Percentiles rank a stretch among this genome's conserved stretches.
Evolutionary conservation across 2,329 filamentous ascomycete species (phyloP).

Genomic region (Cladosporium velox): DNA sequence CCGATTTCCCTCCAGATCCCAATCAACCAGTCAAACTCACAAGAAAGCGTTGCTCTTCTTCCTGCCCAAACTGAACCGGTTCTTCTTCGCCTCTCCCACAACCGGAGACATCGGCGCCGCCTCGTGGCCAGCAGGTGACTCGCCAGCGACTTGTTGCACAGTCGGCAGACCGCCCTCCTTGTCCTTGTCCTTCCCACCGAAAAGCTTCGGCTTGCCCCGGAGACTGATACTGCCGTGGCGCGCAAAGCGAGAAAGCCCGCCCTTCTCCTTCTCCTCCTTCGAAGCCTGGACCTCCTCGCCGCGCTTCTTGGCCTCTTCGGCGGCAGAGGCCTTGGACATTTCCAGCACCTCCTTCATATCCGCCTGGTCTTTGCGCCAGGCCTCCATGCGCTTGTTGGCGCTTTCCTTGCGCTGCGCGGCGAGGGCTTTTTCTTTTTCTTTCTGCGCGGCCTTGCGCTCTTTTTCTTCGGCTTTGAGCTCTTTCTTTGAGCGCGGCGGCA

Average conservation of each 20-base stretch:
- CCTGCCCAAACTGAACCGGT: conserved; percentile 67
- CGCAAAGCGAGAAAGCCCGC: conserved; percentile 65
- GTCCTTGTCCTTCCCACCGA: conserved; percentile 53
- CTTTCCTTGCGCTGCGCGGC: conserved; percentile 37
- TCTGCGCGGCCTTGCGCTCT: conserved; percentile 58
- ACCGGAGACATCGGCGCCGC: conserved; percentile 18
- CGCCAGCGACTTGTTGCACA: conserved; percentile 26
- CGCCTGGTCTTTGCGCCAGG: conserved; percentile 61
- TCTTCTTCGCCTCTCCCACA: conserved; percentile 53
- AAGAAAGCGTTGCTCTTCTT: conserved; percentile 63
- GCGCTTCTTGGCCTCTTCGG: conserved; percentile 50
- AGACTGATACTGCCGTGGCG: conserved; percentile 71
- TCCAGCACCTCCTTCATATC: conserved; percentile 66
- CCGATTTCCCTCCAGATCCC: background rate
- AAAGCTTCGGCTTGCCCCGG: conserved; percentile 72
- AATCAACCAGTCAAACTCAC: background rate
- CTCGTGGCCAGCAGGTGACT: conserved; percentile 28
- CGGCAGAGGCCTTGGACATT: conserved; percentile 64
- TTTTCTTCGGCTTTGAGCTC: conserved; percentile 62
- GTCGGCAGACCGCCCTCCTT: conserved; percentile 24
- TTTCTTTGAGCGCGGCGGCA: conserved; percentile 67
- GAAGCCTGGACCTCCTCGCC: conserved; percentile 23
- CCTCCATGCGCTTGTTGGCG: conserved; percentile 53
- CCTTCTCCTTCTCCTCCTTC: conserved; percentile 20
- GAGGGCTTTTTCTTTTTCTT: conserved; percentile 57